A percentile compares a stretch with the other conserved stretches of the same genome.
These are phyloP conservation scores for Pezicula neosporulosa DNA, from an alignment of 2,329 filamentous ascomycete genomes.

Conservation along the genomic window DNA sequence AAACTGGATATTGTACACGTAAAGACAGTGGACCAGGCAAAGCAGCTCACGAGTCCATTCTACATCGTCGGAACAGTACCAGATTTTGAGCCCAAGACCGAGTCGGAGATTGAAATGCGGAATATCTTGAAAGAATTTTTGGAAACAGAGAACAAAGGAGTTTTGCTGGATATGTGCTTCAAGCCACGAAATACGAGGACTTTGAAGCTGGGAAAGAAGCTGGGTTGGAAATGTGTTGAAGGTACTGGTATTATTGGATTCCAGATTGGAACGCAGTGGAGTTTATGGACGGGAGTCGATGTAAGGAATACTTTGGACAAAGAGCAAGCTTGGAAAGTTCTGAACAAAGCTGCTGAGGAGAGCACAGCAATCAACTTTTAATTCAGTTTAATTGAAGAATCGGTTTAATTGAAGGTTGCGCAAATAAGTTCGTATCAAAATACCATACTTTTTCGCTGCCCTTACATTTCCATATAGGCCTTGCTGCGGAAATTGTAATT, in stretches of 20 bases:
- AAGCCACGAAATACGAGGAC: conserved; percentile 68
- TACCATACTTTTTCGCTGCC: no score
- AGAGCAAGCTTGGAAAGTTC: conserved; percentile 28
- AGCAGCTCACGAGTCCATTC: conserved; percentile 52
- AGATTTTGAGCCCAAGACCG: conserved; percentile 65
- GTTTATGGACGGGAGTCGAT: conserved; percentile 31
- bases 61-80: conserved; percentile 73
- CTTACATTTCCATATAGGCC: no score
- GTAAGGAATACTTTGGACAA: conserved; percentile 17
- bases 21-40: conserved; percentile 35
- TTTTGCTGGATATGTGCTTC: conserved; percentile 80
- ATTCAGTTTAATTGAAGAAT: neutral
- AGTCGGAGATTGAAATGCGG: conserved; percentile 56
- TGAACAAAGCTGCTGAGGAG: conserved; percentile 29
- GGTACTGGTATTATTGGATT: conserved; percentile 38
- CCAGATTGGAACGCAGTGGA: conserved; percentile 37
- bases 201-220: conserved; percentile 53
- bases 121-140: conserved; percentile 30
- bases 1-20: conserved; percentile 10
- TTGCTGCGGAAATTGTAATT: no score
- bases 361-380: conserved; percentile 31
- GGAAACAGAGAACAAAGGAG: conserved; percentile 50
- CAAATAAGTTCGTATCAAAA: no score
- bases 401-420: no score
- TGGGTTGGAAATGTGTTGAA: conserved; percentile 43